A percentile compares a stretch with the other conserved stretches of the same genome.
Evolutionary conservation across 2,329 filamentous ascomycete genomes (phyloP).

Genomic region (Moelleriella libera): DNA sequence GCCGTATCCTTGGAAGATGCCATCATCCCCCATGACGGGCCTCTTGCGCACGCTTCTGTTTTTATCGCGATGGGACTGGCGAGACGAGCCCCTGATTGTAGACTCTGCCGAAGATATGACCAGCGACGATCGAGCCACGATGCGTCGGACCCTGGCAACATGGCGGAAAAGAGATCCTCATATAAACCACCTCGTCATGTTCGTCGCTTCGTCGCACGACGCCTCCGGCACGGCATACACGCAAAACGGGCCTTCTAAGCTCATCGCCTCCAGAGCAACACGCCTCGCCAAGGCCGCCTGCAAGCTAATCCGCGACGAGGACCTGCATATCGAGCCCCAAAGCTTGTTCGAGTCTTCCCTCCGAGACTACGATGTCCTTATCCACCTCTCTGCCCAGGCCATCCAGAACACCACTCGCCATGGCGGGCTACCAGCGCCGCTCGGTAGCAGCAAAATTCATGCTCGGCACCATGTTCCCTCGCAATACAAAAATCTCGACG

Average conservation of each 20-base stretch:
- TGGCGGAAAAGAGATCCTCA: slow-evolving; percentile 82
- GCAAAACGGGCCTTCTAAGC: slow-evolving; percentile 54
- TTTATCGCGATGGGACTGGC: slow-evolving; percentile 86
- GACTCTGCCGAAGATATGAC: slow-evolving; percentile 53
- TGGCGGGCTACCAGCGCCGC: slow-evolving; percentile 10
- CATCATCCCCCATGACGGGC: slow-evolving; percentile 63
- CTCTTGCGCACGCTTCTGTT: slow-evolving; percentile 71
- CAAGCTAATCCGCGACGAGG: slow-evolving; percentile 40
- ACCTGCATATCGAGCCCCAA: slow-evolving; percentile 31
- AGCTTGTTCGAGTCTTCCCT: slow-evolving; percentile 59
- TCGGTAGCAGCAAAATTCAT: too few species aligned
- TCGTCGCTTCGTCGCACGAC: slow-evolving; percentile 71
- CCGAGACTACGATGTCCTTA: slow-evolving; percentile 72
- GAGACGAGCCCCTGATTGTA: slow-evolving; percentile 64
- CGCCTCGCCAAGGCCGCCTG: slow-evolving; percentile 65
- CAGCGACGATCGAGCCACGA: slow-evolving; percentile 41
- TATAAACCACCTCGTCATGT: slow-evolving; percentile 71
- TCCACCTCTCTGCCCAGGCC: slow-evolving; percentile 50
- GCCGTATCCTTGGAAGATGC: slow-evolving; percentile 66
- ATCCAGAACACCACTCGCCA: slow-evolving; percentile 20
- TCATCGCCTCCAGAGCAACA: slow-evolving; percentile 74
- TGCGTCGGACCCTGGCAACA: slow-evolving; percentile 60
- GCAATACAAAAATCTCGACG: slow-evolving; percentile 73
- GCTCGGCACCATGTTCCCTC: slow-evolving; percentile 6
- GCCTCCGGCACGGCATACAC: slow-evolving; percentile 71